Evolutionary conservation across 2,329 filamentous ascomycete genomes (phyloP).

Genomic region (Botryotinia calthae): DNA sequence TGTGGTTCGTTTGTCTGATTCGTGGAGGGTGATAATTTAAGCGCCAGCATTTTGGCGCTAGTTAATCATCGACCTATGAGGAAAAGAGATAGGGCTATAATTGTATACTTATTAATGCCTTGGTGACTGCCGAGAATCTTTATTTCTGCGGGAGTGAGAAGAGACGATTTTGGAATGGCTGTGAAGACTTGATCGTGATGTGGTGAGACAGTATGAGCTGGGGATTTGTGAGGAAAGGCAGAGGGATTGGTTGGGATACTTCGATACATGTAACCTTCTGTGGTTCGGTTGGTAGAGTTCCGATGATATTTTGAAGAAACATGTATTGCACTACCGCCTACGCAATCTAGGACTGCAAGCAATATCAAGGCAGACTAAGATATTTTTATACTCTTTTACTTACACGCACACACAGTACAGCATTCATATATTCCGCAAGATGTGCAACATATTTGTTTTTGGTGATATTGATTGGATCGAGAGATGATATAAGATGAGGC

Average conservation of each 20-base stretch:
- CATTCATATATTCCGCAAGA: constrained; percentile 10
- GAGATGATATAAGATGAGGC: background rate
- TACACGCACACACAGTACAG: background rate
- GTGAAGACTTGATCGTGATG: background rate
- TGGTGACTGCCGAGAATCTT: background rate
- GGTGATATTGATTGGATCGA: background rate
- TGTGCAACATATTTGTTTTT: background rate
- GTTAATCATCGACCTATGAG: background rate
- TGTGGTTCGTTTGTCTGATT: background rate
- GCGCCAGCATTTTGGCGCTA: constrained; percentile 3
- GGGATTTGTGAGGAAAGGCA: background rate
- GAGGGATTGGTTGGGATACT: background rate
- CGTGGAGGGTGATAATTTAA: background rate
- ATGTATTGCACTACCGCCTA: background rate
- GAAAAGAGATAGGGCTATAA: background rate
- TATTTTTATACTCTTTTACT: background rate
- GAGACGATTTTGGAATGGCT: background rate
- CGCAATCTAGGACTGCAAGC: background rate
- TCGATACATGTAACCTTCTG: background rate
- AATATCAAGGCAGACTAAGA: background rate
- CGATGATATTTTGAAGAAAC: background rate
- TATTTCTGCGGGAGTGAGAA: background rate
- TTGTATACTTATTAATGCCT: background rate
- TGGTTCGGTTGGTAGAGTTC: background rate
- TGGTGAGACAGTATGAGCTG: background rate